Percentiles rank a stretch among this genome's conserved stretches.
Evolutionary conservation across 2,329 filamentous ascomycete genomes (phyloP).

Genomic region (Pseudovirgaria hyperparasitica): DNA sequence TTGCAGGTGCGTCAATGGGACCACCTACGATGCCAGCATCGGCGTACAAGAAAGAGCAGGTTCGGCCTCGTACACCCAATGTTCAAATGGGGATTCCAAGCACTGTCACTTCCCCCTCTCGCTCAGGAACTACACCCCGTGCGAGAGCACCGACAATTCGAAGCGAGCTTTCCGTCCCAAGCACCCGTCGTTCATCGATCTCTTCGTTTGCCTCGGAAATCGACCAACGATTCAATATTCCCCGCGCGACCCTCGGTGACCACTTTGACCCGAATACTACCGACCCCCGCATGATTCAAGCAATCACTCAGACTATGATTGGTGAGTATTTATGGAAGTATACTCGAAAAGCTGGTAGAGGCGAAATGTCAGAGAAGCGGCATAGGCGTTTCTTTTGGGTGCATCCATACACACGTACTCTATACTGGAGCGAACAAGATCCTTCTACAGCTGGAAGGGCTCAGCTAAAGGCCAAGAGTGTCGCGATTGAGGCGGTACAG

Average conservation of each 20-base stretch:
- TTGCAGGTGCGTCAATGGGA: constrained; percentile 50
- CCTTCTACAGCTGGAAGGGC: constrained; percentile 65
- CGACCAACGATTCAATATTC: constrained; percentile 78
- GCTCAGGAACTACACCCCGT: constrained; percentile 45
- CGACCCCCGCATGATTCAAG: constrained; percentile 96
- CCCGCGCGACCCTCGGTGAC: constrained; percentile 33
- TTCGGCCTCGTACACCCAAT: constrained; percentile 26
- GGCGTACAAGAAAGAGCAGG: constrained; percentile 38
- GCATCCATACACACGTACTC: constrained; percentile 86
- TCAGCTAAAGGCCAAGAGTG: constrained; percentile 75
- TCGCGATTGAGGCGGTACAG: constrained; percentile 82
- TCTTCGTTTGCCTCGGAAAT: constrained; percentile 94
- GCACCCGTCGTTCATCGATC: constrained; percentile 66
- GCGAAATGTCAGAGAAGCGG: constrained; percentile 75
- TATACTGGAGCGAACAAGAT: constrained; percentile 94
- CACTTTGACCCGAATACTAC: constrained; percentile 56
- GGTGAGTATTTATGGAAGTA: constrained; percentile 99
- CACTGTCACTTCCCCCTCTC: constrained; percentile 29
- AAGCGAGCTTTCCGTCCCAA: constrained; percentile 35
- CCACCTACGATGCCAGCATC: constrained; percentile 77
- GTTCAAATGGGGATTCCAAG: constrained; percentile 26
- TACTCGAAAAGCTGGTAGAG: constrained; percentile 84
- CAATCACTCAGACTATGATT: constrained; percentile 99
- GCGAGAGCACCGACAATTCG: constrained; percentile 25
- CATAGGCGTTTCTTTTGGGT: constrained; percentile 98